phyloP scores from a whole-genome alignment of 108 stramenopile genomes.

The Cyclotella kingstonii region DNA sequence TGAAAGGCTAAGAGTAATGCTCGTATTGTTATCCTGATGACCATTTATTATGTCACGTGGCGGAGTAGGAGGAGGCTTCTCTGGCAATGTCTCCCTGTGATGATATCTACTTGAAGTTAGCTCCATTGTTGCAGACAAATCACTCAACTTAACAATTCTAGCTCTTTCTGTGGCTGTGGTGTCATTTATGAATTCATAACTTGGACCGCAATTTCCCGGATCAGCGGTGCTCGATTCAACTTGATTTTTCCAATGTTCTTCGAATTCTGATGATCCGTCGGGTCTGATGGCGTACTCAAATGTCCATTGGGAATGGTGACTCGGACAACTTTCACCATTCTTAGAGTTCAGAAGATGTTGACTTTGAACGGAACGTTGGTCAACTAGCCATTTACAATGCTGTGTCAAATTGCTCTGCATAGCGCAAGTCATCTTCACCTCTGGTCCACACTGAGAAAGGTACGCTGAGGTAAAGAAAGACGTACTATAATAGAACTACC shows the following conservation, averaged over 20 bases:
- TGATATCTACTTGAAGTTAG: conserved; percentile 2
- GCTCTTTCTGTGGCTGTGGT: neutral
- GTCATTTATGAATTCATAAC: conserved; percentile 3
- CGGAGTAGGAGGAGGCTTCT: conserved; percentile 10
- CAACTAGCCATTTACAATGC: conserved; percentile 1
- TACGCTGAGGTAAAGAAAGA: no score
- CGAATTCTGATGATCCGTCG: conserved; percentile 33
- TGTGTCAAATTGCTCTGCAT: conserved; percentile 25
- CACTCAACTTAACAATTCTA: conserved; percentile 9
- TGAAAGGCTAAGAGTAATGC: neutral
- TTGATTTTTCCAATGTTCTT: conserved; percentile 10
- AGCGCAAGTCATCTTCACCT: no score
- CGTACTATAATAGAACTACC: no score
- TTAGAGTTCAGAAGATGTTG: neutral
- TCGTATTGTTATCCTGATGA: neutral
- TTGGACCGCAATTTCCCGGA: neutral
- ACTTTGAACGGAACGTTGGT: conserved; percentile 2
- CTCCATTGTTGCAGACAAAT: conserved; percentile 20
- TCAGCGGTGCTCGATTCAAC: neutral
- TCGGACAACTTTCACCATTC: neutral
- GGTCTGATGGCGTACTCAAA: conserved; percentile 29
- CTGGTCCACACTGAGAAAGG: no score
- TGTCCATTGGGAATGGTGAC: neutral
- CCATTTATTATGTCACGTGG: neutral
- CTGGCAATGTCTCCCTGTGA: conserved; percentile 22